Base-by-base conservation (phyloP, 2,329 filamentous ascomycete species). In the Helicocarpus griseus region DNA sequence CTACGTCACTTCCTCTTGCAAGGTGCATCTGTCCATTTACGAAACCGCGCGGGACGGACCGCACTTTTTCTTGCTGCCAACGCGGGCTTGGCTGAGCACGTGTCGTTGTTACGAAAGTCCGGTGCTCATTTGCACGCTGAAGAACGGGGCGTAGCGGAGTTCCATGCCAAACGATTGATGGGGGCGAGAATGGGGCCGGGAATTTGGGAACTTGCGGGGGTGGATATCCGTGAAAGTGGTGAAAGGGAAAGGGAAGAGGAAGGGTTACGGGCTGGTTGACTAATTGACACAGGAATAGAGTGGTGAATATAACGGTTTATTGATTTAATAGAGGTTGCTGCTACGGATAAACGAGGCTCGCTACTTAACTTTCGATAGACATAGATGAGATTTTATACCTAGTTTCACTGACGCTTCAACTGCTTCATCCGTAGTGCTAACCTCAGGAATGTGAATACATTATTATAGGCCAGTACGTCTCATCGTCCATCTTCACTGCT, bases 101-200 rank as follows among this genome's bases (percentile, higher is more conserved):
- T 81, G 53, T 60, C 68, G 55, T 68, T 79, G 43, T 68, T 82
- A 45, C 72, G 73, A 43, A 72, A 76, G 61, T 77, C 77, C 13
- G 79, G 79, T 17, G 79, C 78, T 22, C 79, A 82, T 70, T 65
- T 82, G 57, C 78, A 82, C 60, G 71, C 75, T 3, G 77, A 79
- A 53, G 79, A 82, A 65, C 65, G 74, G 57, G 67, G 68, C 26
- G 72, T 76, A 39, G 78, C 78, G 38, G 73, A 72, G 61, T 65
- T 77, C 48, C 73, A 75, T 58, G 68, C 72, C 41, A 65, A 66
- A 31, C 69, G 68, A 36, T 60, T 64, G 29, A 67, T 70, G 14
- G 69, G 65, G 3, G 61, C 70, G 33, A 75, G 73, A 72, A 17
- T 8, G 8, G 43, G 28, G 5, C 13, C 28, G 40, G 22, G 40